Evolutionary conservation across 371 early-diverging fungal species (phyloP), one percentile per base, ranked within the genome.

Genomic region (Parasitella parasitica): DNA sequence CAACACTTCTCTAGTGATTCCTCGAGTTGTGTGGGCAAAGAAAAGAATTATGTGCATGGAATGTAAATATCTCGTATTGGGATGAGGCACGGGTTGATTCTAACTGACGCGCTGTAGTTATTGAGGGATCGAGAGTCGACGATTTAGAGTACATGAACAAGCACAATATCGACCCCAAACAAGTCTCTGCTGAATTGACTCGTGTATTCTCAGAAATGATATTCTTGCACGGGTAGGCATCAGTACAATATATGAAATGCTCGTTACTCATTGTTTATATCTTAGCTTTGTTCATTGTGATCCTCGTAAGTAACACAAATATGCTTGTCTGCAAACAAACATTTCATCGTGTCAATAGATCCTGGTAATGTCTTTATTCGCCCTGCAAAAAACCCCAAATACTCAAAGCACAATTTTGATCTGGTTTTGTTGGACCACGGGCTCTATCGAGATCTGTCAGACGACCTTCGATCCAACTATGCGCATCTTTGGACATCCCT

Each of bases 371-470:
- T 91, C 20, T 75, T 90, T 71, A 84, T 91, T n/a, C 81, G 90
- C 15, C 84, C 89, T n/a, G 70, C 77, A 5, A 71, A 77, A 22
- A 51, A 83, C 7, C 73, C 76, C 24, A 71, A 75, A 7, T 54
- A 66, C 13, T 77, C 84, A 3, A 79, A 84, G 15, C 71, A 85
- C 64, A 94, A 94, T 70, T 96, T 94, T 75, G 91, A 95, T 54
- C 68, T 97, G 34, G 90, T 95, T 3, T 76, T 97, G 11, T 73
- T 97, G 54, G 97, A 97, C 68, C 97, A 97, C 69, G 97, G 97
- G 4, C 79, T 97, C 12, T 97, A 97, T 73, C 89, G 94, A n/a
- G 75, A 76, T 34, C 74, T 97, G 30, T 59, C 89, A 1, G 71
- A 80, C 3, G 81, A 84, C n/a, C 87, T 96, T 74, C 85, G 92